These are phyloP conservation scores for Thelephora terrestris DNA, from an alignment of 1,284 basidiomycete genomes.

Conservation along the genomic window DNA sequence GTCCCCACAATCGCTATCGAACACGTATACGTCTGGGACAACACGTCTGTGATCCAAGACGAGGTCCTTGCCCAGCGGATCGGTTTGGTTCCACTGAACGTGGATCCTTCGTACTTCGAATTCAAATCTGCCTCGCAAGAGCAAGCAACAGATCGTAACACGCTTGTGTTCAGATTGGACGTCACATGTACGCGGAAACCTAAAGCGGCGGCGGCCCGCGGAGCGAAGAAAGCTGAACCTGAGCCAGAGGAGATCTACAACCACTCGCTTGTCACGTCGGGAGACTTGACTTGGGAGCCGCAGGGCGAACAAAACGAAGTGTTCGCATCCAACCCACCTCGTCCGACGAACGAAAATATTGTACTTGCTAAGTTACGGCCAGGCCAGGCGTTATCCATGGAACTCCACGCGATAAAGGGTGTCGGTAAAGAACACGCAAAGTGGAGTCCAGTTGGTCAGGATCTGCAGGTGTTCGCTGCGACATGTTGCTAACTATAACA, in stretches of 20 bases:
- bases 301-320: conserved; percentile 74
- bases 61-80: conserved; percentile 89
- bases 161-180: conserved; percentile 79
- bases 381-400: conserved; percentile 77
- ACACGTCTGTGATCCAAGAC: conserved; percentile 91
- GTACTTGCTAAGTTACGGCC: conserved; percentile 92
- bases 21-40: conserved; percentile 91
- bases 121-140: conserved; percentile 30
- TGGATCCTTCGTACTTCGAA: conserved; percentile 67
- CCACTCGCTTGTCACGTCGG: conserved; percentile 70
- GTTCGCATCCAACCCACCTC: conserved; percentile 45
- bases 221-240: conserved; percentile 41
- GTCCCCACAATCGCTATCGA: conserved; percentile 93
- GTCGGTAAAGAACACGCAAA: conserved; percentile 97
- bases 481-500: not conserved
- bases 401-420: conserved; percentile 90
- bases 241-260: conserved; percentile 60
- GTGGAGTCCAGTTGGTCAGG: conserved; percentile 90
- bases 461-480: not conserved
- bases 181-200: conserved; percentile 61
- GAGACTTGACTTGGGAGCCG: conserved; percentile 74
- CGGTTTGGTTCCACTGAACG: conserved; percentile 82
- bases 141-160: conserved; percentile 81
- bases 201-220: conserved; percentile 20
- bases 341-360: conserved; percentile 74